Conservation (phyloP, 179 eudicot species). For the Silene vulgaris region DNA sequence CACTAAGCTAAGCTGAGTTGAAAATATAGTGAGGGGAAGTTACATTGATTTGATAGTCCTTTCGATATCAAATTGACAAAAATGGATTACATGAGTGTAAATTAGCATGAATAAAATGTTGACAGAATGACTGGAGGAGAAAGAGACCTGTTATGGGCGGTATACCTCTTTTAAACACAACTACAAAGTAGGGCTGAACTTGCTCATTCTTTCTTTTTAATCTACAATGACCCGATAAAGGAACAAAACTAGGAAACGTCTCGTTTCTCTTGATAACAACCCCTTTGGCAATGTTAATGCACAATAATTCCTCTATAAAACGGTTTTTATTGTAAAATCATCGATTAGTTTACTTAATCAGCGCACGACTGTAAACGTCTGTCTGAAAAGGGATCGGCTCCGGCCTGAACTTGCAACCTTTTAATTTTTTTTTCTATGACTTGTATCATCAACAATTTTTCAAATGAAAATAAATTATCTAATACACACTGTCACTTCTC, state of each 20-base stretch:
- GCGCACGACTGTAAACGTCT: too few relatives aligned
- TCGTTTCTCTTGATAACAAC: not conserved
- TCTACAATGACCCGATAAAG: not conserved
- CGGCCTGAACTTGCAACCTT: too few relatives aligned
- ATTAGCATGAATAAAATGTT: not conserved
- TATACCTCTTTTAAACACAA: not conserved
- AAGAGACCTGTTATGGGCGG: not conserved
- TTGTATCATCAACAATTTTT: too few relatives aligned
- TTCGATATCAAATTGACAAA: constrained; percentile 15
- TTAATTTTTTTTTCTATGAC: too few relatives aligned
- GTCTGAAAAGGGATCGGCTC: too few relatives aligned
- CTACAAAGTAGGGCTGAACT: not conserved
- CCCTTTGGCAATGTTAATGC: not conserved
- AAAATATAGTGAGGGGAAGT: not conserved
- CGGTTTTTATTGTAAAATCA: too few relatives aligned
- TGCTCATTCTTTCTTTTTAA: too few relatives aligned
- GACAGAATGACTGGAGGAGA: not conserved
- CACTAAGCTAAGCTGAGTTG: not conserved
- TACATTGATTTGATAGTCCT: constrained; percentile 14
- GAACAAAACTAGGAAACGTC: not conserved
- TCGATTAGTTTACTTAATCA: too few relatives aligned
- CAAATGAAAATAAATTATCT: too few relatives aligned
- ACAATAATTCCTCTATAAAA: too few relatives aligned
- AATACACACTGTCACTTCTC: too few relatives aligned
- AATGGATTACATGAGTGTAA: constrained; percentile 8